Percentiles rank a stretch among this genome's conserved stretches.
These are phyloP conservation scores for Termitomyces sp. DNA, from an alignment of 768 basidiomycete species.

Conservation along the genomic window DNA sequence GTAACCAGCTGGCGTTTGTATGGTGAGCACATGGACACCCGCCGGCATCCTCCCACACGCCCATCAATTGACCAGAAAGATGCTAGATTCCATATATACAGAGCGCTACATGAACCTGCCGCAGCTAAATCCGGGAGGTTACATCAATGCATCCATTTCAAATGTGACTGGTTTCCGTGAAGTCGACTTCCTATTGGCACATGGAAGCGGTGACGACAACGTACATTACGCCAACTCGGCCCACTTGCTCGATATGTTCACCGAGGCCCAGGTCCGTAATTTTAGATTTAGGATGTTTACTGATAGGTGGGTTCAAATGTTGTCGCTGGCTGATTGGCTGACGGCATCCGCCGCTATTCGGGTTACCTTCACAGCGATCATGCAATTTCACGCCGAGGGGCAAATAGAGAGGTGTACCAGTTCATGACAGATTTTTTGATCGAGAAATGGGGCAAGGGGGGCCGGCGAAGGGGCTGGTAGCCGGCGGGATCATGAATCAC, in stretches of 20 bases:
- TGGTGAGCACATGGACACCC: constrained; percentile 35
- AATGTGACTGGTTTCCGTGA: constrained; percentile 84
- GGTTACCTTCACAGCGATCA: constrained; percentile 58
- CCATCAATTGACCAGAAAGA: constrained; percentile 3
- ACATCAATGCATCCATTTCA: constrained; percentile 82
- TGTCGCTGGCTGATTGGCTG: constrained; percentile 8
- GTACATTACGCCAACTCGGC: constrained; percentile 93
- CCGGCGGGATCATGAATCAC: background rate
- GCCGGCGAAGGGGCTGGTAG: constrained; percentile 57
- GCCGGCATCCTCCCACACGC: background rate
- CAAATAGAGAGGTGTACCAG: constrained; percentile 80
- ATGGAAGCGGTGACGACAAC: constrained; percentile 96
- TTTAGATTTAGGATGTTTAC: constrained; percentile 96
- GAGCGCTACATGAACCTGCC: constrained; percentile 96
- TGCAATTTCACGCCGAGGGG: constrained; percentile 64
- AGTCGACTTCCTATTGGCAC: constrained; percentile 78
- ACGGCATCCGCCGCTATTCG: constrained; percentile 12
- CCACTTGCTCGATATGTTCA: constrained; percentile 91
- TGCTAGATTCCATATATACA: constrained; percentile 88
- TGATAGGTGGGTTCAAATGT: constrained; percentile 63
- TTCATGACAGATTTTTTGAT: constrained; percentile 79
- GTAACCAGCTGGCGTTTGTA: constrained; percentile 86
- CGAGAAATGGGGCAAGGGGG: constrained; percentile 93
- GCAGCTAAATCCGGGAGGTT: constrained; percentile 74
- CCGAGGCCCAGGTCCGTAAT: constrained; percentile 61